Evolutionary conservation across 495 filamentous ascomycete species (phyloP).

Genomic region (Lasiosphaeria miniovina): DNA sequence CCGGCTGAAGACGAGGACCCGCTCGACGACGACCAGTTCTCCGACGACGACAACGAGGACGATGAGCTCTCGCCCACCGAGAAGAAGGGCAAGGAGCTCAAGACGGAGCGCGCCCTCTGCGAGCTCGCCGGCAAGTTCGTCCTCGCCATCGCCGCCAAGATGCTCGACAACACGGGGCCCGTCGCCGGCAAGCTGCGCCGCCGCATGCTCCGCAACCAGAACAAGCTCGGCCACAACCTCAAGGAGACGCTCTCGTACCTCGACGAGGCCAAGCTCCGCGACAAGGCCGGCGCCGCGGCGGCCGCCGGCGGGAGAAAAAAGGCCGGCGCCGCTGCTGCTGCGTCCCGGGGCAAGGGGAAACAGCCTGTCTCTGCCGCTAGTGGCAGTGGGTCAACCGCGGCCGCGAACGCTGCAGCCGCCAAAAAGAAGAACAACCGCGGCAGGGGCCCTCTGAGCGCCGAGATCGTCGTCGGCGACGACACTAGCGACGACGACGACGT

Average conservation of each 20-base stretch:
- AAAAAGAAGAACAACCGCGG: slow-evolving; percentile 29
- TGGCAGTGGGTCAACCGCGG: not conserved
- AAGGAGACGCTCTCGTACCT: slow-evolving; percentile 72
- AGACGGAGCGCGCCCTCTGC: slow-evolving; percentile 80
- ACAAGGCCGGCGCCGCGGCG: slow-evolving; percentile 5
- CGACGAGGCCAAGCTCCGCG: slow-evolving; percentile 53
- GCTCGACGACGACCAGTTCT: slow-evolving; percentile 46
- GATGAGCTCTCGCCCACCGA: slow-evolving; percentile 53
- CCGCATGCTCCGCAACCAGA: slow-evolving; percentile 64
- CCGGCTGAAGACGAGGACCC: slow-evolving; percentile 67
- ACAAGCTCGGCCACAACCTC: slow-evolving; percentile 67
- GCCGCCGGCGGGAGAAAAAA: slow-evolving; percentile 17
- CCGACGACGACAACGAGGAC: slow-evolving; percentile 57
- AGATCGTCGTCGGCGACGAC: slow-evolving; percentile 46
- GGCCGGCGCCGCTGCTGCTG: slow-evolving; percentile 6
- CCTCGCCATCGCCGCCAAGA: slow-evolving; percentile 67
- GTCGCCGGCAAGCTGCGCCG: slow-evolving; percentile 59
- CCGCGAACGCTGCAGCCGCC: not conserved
- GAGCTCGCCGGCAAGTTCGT: slow-evolving; percentile 80
- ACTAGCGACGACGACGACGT: slow-evolving; percentile 46
- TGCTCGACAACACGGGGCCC: slow-evolving; percentile 61
- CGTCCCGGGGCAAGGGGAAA: not conserved
- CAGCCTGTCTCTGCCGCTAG: not conserved
- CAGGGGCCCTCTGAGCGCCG: slow-evolving; percentile 34
- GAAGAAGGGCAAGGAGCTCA: slow-evolving; percentile 56